Base-by-base conservation (phyloP, 495 filamentous ascomycete species). In the Penicillium macrosclerotiorum region DNA sequence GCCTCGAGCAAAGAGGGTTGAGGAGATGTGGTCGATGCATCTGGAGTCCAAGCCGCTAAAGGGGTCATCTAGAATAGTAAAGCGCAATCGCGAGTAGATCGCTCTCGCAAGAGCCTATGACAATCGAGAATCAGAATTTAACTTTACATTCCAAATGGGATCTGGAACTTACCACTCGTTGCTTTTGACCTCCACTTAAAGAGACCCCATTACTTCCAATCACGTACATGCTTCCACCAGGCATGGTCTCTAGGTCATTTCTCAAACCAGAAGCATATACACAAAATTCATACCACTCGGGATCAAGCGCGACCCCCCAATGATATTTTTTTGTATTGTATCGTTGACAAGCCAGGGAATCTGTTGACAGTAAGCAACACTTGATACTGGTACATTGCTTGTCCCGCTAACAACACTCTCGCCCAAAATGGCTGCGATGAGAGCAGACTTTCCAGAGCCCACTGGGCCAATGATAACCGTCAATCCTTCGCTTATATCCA, bases 341-440 rank as follows among this genome's bases (percentile, higher is more conserved):
- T 38, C 48, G 45, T 72, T 74, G n/a, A 41, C 48, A 0, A 73
- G 37, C 52, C 63, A 74, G 0, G 71, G 60, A 1, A 24, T 57
- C 31, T 77, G 71, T 14, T 54, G 47, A 36, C 71, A 75, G 31
- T 59, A 74, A 1, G 65, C 66, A 11, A 72, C 48, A 8, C 5
- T 23, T 17, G 18, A 38, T 2, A 27, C 17, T 13, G 25, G 6
- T 7, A 11, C 20, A 18, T 9, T 7, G 3, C 3, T 19, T 3
- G 14, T n/a, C 5, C 29, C 26, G 12, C 4, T 30, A 25, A 30
- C 23, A 11, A 23, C 20, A 2, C 22, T 57, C 50, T 35, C 64
- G 52, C 33, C 43, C 16, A 44, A 49, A 24, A 60, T 67, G 55
- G 25, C 19, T 40, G 42, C 34, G 40, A 60, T 7, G 47, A 64